phyloP scores from a whole-genome alignment of 2,329 filamentous ascomycete genomes.

The Colletotrichum godetiae region DNA sequence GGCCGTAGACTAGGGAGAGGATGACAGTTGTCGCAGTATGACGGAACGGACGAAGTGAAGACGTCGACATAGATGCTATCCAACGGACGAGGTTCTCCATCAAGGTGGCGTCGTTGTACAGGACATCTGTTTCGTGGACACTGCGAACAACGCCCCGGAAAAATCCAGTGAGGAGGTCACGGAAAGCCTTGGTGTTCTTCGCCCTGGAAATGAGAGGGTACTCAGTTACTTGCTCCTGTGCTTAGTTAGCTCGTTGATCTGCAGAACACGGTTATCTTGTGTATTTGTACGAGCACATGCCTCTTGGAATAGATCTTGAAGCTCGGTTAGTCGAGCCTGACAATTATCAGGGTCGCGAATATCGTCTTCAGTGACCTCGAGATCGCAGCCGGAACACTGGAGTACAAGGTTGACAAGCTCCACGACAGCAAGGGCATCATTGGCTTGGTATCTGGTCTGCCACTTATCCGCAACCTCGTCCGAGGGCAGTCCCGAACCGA shows the following conservation, averaged over 20 bases:
- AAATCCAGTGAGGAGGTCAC: conserved; percentile 81
- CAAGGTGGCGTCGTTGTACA: conserved; percentile 82
- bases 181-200: conserved; percentile 82
- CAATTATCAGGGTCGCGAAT: conserved; percentile 91
- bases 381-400: conserved; percentile 81
- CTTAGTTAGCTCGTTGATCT: conserved; percentile 42
- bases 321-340: conserved; percentile 79
- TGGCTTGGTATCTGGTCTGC: conserved; percentile 67
- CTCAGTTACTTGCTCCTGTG: conserved; percentile 80
- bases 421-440: conserved; percentile 66
- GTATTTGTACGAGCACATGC: conserved; percentile 55
- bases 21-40: conserved; percentile 92
- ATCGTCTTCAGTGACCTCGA: conserved; percentile 83
- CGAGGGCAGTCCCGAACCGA: conserved; percentile 67
- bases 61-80: conserved; percentile 92
- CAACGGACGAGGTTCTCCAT: conserved; percentile 92
- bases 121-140: conserved; percentile 81
- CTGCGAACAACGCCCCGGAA: conserved; percentile 81
- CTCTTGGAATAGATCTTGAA: conserved; percentile 90
- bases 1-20: conserved; percentile 80
- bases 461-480: conserved; percentile 70
- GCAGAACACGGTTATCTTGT: background rate
- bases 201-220: conserved; percentile 91
- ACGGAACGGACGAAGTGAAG: conserved; percentile 86
- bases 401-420: conserved; percentile 76